Conservation (phyloP, 169 alveolate species). For the Eimeria sp. region DNA sequence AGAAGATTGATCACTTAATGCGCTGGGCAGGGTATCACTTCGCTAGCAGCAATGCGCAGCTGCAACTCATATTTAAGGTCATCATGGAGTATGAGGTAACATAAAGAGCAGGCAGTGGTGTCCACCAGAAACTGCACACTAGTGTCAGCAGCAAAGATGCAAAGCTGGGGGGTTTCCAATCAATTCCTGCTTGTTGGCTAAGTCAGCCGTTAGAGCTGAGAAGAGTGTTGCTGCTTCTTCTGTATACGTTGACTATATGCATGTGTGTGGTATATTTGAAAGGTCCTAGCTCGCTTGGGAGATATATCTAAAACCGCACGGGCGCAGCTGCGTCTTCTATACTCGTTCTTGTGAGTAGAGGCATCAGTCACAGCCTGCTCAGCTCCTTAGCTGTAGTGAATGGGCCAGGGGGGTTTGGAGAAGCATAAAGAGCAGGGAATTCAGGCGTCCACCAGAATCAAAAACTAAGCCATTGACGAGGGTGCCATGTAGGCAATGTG, state of each 20-base stretch:
- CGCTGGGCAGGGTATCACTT: slow-evolving; percentile 84
- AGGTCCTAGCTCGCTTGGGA: slow-evolving; percentile 81
- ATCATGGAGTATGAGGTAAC: slow-evolving; percentile 74
- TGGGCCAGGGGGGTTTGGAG: not conserved
- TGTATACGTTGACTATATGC: not conserved
- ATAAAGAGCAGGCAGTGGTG: not conserved
- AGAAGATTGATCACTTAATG: slow-evolving; percentile 74
- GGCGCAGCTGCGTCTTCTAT: slow-evolving; percentile 75
- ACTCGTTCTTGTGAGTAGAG: slow-evolving; percentile 69
- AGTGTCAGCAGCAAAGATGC: not conserved
- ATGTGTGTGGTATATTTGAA: not conserved
- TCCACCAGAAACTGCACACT: not conserved
- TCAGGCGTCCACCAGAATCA: not conserved
- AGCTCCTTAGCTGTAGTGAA: not conserved
- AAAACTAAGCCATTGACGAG: not conserved
- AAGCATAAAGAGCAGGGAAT: not conserved
- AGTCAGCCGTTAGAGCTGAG: not conserved
- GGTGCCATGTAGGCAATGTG: not conserved
- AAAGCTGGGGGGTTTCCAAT: not conserved
- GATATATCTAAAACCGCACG: slow-evolving; percentile 78
- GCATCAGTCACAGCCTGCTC: not conserved
- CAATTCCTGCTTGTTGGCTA: not conserved
- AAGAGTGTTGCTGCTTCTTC: not conserved
- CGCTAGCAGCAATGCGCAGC: slow-evolving; percentile 74
- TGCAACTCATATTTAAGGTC: slow-evolving; percentile 81